A percentile compares a stretch with the other conserved stretches of the same genome.
phyloP scores from a whole-genome alignment of 192 early-diverging fungal genomes.

The Backusella luteola region DNA sequence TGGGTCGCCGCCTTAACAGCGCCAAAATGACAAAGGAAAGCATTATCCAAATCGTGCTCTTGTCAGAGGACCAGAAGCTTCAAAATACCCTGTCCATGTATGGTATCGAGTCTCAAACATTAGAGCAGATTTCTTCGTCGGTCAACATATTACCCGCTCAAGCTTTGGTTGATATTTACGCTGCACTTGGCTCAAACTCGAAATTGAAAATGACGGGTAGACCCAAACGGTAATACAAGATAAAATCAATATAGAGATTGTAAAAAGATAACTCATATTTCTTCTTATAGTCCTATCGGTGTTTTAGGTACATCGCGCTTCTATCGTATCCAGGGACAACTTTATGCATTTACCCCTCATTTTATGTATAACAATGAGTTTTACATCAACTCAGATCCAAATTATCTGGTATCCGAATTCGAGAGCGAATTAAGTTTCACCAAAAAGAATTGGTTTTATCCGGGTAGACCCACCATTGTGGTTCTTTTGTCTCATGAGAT shows the following conservation, averaged over 20 bases:
- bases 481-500: conserved; percentile 73
- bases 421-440: conserved; percentile 76
- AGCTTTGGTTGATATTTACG: conserved; percentile 73
- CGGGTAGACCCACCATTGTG: conserved; percentile 76
- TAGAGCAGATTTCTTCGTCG: conserved; percentile 59
- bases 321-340: conserved; percentile 75
- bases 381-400: conserved; percentile 77
- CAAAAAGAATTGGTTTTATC: conserved; percentile 65
- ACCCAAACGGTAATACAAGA: conserved; percentile 47
- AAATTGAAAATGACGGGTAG: conserved; percentile 77
- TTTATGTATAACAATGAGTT: conserved; percentile 88
- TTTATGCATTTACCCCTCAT: conserved; percentile 83
- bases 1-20: conserved; percentile 66
- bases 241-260: neutral
- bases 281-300: conserved; percentile 60
- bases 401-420: conserved; percentile 76
- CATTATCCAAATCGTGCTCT: conserved; percentile 76
- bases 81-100: conserved; percentile 67
- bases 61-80: conserved; percentile 67
- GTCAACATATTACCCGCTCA: conserved; percentile 66
- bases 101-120: conserved; percentile 77
- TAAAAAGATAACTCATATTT: neutral
- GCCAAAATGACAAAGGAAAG: conserved; percentile 48
- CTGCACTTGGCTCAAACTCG: conserved; percentile 65
- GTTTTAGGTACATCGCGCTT: conserved; percentile 74